Percentiles rank a stretch among this genome's conserved stretches.
These are phyloP conservation scores for Micractinium conductrix DNA, from an alignment of 139 green algal species.

Conservation along the genomic window DNA sequence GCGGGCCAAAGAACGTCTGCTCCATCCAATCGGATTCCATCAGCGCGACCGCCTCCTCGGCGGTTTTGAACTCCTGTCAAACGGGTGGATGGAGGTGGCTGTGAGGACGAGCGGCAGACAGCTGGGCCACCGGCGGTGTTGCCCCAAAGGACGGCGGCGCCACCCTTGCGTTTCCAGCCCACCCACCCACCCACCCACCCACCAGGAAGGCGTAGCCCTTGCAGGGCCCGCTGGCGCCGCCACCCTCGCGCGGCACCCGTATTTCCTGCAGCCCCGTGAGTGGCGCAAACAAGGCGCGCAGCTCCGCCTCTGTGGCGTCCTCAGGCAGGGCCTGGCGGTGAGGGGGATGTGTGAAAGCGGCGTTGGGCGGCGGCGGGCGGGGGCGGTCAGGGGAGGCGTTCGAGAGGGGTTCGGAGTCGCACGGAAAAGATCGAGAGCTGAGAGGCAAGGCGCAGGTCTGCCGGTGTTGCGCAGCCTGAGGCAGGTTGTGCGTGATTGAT, in stretches of 20 bases:
- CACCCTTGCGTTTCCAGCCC: neutral
- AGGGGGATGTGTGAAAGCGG: neutral
- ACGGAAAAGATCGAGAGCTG: neutral
- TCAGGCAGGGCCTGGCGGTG: slow-evolving; percentile 44
- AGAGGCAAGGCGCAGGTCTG: neutral
- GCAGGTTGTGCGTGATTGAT: too few relatives aligned
- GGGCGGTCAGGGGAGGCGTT: neutral
- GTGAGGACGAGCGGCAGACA: neutral
- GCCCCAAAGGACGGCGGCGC: too few relatives aligned
- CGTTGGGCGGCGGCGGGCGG: neutral
- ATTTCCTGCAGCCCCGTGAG: slow-evolving; percentile 53
- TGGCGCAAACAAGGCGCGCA: slow-evolving; percentile 44
- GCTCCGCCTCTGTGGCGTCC: slow-evolving; percentile 36
- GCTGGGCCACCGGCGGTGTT: too few relatives aligned
- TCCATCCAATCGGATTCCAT: slow-evolving; percentile 58
- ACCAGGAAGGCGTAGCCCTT: slow-evolving; percentile 62
- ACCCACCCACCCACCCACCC: neutral
- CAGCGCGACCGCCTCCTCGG: slow-evolving; percentile 54
- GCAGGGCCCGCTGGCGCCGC: slow-evolving; percentile 21
- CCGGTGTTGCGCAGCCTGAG: neutral
- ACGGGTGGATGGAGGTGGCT: neutral
- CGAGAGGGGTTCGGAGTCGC: neutral
- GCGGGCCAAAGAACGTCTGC: slow-evolving; percentile 29
- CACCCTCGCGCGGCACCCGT: slow-evolving; percentile 50
- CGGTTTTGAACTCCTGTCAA: slow-evolving; percentile 60